These are phyloP conservation scores for Solanum appendiculatum DNA, from an alignment of 257 asterid genomes.

Conservation along the genomic window DNA sequence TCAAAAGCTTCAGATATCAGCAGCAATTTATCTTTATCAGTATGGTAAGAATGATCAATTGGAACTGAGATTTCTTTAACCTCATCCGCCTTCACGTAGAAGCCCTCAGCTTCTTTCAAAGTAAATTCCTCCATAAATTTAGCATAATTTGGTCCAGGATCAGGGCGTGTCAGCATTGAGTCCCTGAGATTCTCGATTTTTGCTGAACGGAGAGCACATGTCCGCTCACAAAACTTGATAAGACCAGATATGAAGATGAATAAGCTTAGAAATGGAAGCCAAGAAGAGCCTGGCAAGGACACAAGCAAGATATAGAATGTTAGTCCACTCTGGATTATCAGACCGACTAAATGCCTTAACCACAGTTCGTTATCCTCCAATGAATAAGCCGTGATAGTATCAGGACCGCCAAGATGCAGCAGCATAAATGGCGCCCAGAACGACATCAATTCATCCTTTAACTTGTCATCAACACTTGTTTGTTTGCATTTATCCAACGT, in stretches of 20 bases:
- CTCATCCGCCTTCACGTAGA: constrained; percentile 18
- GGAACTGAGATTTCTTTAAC: constrained; percentile 25
- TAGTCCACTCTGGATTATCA: constrained; percentile 28
- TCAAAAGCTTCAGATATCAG: constrained; percentile 18
- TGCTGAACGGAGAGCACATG: constrained; percentile 22
- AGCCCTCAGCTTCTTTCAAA: constrained; percentile 33
- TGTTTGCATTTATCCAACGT: constrained; percentile 13
- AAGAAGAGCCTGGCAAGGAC: constrained; percentile 21
- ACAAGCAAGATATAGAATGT: constrained; percentile 23
- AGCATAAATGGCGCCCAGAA: constrained; percentile 53
- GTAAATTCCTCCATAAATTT: constrained; percentile 36
- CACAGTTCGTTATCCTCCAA: constrained; percentile 53
- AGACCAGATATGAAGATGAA: constrained; percentile 20
- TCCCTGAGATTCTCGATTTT: constrained; percentile 21
- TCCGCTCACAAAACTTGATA: constrained; percentile 32
- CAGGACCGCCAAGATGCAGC: constrained; percentile 54
- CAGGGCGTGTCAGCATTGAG: constrained; percentile 30
- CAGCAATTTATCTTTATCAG: background rate
- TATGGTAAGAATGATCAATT: background rate
- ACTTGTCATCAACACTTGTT: background rate
- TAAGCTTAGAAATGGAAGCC: constrained; percentile 16
- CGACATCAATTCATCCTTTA: constrained; percentile 11
- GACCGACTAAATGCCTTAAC: constrained; percentile 36
- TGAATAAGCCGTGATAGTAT: constrained; percentile 49
- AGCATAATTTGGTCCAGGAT: constrained; percentile 46